Evolutionary conservation across 441 rosid species (phyloP).

Genomic region (Populus trichocarpa): DNA sequence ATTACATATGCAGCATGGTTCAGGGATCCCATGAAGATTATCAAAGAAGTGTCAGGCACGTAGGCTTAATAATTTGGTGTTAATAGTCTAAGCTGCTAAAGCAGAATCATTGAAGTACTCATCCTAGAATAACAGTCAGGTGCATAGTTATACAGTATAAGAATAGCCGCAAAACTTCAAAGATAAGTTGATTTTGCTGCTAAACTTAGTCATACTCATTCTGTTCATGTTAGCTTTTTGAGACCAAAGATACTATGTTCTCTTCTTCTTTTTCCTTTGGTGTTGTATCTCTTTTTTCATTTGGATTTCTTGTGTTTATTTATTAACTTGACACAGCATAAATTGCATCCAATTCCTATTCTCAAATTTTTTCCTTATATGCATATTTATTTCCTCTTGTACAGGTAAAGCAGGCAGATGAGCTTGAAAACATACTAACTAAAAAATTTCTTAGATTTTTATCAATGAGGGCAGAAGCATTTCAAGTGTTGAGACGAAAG

Average conservation of each 20-base stretch:
- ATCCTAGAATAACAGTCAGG: not conserved
- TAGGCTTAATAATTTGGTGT: not conserved
- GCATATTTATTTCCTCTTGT: slow-evolving; percentile 9
- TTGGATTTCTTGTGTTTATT: not conserved
- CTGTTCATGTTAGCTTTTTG: not conserved
- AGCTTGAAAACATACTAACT: slow-evolving; percentile 86
- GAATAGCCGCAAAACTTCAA: not conserved
- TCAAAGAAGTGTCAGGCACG: not conserved
- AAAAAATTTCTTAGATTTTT: slow-evolving; percentile 91
- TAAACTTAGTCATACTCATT: not conserved
- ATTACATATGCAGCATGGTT: not conserved
- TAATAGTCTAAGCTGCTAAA: not conserved
- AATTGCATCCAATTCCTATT: not conserved
- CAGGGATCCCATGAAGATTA: not conserved
- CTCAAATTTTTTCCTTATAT: slow-evolving; percentile 10
- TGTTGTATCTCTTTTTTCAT: not conserved
- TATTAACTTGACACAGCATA: not conserved
- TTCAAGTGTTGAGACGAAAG: slow-evolving; percentile 92
- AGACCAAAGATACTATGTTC: not conserved
- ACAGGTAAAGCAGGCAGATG: slow-evolving; percentile 94
- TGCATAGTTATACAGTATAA: not conserved
- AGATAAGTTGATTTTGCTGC: not conserved
- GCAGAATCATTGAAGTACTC: not conserved
- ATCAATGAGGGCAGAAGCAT: slow-evolving; percentile 99
- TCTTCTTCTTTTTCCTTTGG: not conserved